These are phyloP conservation scores for Talaromyces sp. DNA, from an alignment of 2,329 filamentous ascomycete species.

Conservation along the genomic window DNA sequence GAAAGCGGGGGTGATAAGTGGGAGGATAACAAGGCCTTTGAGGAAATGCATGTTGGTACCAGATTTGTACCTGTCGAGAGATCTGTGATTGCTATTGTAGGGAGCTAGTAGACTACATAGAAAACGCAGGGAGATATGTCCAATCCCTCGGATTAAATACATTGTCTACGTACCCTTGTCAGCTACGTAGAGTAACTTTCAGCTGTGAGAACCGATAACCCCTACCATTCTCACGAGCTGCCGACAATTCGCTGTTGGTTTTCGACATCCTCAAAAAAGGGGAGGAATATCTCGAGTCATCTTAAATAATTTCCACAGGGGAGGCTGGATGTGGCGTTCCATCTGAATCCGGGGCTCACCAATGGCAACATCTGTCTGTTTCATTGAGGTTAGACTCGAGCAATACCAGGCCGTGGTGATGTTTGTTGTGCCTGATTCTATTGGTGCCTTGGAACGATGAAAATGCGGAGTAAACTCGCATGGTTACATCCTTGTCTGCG, in stretches of 20 bases:
- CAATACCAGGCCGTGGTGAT: slow-evolving; percentile 8
- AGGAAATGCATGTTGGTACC: slow-evolving; percentile 1
- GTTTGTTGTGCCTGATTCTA: background rate
- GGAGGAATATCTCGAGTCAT: background rate
- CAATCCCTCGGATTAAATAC: slow-evolving; percentile 6
- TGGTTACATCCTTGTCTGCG: slow-evolving; percentile 1
- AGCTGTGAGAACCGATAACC: background rate
- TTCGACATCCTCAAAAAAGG: background rate
- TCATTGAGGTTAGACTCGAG: slow-evolving; percentile 4
- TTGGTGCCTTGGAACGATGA: background rate
- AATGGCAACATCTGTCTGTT: background rate
- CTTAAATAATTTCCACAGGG: background rate
- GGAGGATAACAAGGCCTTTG: background rate
- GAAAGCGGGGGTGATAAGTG: background rate
- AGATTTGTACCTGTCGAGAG: background rate
- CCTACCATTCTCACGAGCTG: background rate
- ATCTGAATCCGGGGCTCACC: background rate
- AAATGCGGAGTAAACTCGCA: background rate
- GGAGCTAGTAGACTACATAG: background rate
- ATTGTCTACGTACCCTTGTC: background rate
- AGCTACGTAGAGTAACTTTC: background rate
- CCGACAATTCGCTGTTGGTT: background rate
- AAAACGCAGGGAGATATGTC: background rate
- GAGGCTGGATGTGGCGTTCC: slow-evolving; percentile 9
- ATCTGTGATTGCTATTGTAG: background rate